Base-by-base conservation (phyloP, 495 filamentous ascomycete genomes). In the Penicillium bialowiezense region DNA sequence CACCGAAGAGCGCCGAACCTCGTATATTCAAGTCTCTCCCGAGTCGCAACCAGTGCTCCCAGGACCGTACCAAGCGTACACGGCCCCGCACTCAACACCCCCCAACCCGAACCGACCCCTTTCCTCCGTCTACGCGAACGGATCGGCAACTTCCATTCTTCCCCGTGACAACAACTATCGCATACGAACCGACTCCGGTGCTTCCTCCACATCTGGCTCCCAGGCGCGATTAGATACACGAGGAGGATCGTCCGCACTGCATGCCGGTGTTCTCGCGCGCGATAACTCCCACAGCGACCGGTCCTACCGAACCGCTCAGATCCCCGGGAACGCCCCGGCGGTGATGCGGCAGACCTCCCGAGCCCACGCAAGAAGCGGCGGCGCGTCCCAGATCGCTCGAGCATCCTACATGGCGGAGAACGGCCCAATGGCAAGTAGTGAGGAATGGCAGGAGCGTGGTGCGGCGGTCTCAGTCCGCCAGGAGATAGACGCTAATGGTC, bases 401-500 rank as follows among this genome's bases (percentile, higher is more conserved):
- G 65, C 73, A 6, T 75, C 79, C 19, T 86, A 89, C 56, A 75
- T 68, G 20, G 58, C 78, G 41, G 88, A 93, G 56, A 79, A 82
- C 38, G 84, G 82, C 3, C 79, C 81, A 5, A 62, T 80, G 20
- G 68, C 82, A 3, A 91, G 84, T 60, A 92, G 83, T 61, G 92
- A 96, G 47, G 92, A 97, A 38, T 97, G 93, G 93, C 87, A 96
- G 67, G 93, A 98, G 17, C 85, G 83, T 44, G 92, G 93, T 32
- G 93, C 93, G 4, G 89, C 93, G 1, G 81, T 93, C 9, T 79
- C 83, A 7, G 72, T 89, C 33, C 80, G 84, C 47, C 84, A 87
- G 64, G 92, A 96, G 65, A 62, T 76, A 12, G 95, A 97, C 70
- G 80, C 85, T 32, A 88, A 87, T 52, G 93, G 93, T 18, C 85